Evolutionary conservation across 1,139 yeast species (phyloP).

Genomic region (Suhomyces bribrorum): DNA sequence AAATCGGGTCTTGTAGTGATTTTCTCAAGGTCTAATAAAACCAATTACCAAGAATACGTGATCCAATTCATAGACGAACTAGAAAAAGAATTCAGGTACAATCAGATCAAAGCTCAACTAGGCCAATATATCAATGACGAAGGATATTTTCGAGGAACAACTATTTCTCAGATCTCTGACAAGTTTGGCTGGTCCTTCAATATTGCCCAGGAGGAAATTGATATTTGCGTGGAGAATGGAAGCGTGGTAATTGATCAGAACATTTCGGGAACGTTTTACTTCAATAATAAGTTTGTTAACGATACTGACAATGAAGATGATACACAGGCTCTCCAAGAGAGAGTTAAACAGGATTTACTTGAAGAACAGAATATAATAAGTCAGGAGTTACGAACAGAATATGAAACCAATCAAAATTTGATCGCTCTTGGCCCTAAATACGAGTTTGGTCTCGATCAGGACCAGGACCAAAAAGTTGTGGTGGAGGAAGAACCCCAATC

Average conservation of each 20-base stretch:
- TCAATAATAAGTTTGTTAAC: conserved; percentile 29
- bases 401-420: conserved; percentile 19
- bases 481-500: too few relatives aligned
- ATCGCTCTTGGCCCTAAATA: conserved; percentile 22
- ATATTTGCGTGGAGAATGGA: conserved; percentile 58
- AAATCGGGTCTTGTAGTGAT: conserved; percentile 40
- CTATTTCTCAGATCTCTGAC: conserved; percentile 41
- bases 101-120: conserved; percentile 26
- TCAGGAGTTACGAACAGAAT: conserved; percentile 16
- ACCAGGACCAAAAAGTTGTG: background rate
- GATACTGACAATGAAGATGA: conserved; percentile 14
- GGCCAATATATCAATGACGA: conserved; percentile 28
- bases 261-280: conserved; percentile 57
- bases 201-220: conserved; percentile 68
- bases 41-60: conserved; percentile 28
- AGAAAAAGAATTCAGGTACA: conserved; percentile 28
- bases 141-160: conserved; percentile 34
- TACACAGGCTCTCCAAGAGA: conserved; percentile 13
- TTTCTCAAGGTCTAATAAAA: conserved; percentile 23
- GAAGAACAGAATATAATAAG: conserved; percentile 25
- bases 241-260: conserved; percentile 66
- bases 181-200: conserved; percentile 63
- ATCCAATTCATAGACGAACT: conserved; percentile 24
- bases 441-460: conserved; percentile 15
- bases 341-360: conserved; percentile 19